These are phyloP conservation scores for Aspergillus nidulans DNA, from an alignment of 495 filamentous ascomycete genomes.

Conservation along the genomic window DNA sequence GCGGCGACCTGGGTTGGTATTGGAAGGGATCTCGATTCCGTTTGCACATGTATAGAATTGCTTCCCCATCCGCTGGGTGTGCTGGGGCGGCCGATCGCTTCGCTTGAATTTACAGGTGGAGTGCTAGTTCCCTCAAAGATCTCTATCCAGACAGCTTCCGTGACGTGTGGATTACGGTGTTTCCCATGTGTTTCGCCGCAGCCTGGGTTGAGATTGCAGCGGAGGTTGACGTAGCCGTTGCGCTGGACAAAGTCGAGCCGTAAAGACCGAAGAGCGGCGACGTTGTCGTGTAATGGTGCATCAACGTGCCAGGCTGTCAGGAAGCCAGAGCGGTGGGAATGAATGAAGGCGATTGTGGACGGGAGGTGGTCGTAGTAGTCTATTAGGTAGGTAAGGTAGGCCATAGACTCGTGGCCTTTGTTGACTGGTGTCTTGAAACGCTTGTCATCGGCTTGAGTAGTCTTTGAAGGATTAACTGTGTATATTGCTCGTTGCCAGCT, in stretches of 20 bases:
- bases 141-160: constrained; percentile 49
- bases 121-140: constrained; percentile 51
- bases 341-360: constrained; percentile 65
- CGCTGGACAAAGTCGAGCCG: constrained; percentile 47
- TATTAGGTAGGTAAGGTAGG: constrained; percentile 69
- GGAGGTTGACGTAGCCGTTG: constrained; percentile 62
- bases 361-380: constrained; percentile 65
- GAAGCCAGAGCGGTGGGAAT: constrained; percentile 51
- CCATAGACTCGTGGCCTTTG: constrained; percentile 74
- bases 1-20: constrained; percentile 36
- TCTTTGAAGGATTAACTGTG: constrained; percentile 55
- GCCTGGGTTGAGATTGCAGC: constrained; percentile 62
- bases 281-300: constrained; percentile 48
- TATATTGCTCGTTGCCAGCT: constrained; percentile 61
- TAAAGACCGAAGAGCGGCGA: constrained; percentile 48
- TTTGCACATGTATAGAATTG: neutral
- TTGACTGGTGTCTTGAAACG: constrained; percentile 44
- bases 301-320: constrained; percentile 63
- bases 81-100: constrained; percentile 36
- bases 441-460: constrained; percentile 39
- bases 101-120: constrained; percentile 37
- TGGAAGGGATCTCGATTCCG: constrained; percentile 17
- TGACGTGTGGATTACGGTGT: constrained; percentile 53
- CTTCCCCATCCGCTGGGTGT: neutral
- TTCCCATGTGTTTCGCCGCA: constrained; percentile 47